These are phyloP conservation scores for Cryphonectria naterciae DNA, from an alignment of 2,329 filamentous ascomycete genomes.

Conservation along the genomic window DNA sequence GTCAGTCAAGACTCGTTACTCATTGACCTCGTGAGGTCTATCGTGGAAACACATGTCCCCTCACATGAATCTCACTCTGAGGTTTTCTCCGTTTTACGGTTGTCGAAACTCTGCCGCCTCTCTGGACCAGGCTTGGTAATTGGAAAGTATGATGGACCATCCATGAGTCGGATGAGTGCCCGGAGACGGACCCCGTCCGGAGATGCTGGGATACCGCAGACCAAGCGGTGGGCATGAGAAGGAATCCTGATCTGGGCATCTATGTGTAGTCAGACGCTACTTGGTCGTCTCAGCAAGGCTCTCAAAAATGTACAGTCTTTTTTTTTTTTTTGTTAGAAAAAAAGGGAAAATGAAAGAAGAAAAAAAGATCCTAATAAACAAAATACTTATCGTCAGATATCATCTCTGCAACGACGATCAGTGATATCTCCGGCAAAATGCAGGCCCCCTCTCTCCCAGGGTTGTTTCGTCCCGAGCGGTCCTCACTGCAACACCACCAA, in stretches of 20 bases:
- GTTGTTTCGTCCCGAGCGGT: neutral
- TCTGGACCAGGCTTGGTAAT: neutral
- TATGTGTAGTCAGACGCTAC: neutral
- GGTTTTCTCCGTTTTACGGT: neutral
- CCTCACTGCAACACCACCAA: neutral
- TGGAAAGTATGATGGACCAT: neutral
- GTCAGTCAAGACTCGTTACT: no score
- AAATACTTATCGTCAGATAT: neutral
- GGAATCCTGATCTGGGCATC: neutral
- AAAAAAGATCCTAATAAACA: no score
- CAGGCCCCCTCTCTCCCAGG: neutral
- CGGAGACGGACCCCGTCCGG: neutral
- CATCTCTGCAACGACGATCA: neutral
- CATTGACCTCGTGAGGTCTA: neutral
- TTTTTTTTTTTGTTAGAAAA: no score
- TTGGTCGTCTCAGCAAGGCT: neutral
- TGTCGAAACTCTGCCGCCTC: neutral
- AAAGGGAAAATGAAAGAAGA: neutral
- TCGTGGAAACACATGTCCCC: neutral
- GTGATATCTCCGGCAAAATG: constrained; percentile 1
- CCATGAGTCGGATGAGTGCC: neutral
- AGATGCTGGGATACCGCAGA: neutral
- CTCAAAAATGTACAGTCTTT: neutral
- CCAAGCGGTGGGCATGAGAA: neutral
- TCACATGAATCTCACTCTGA: neutral